These are phyloP conservation scores for Pythium pyrilobum DNA, from an alignment of 352 stramenopile genomes.

Conservation along the genomic window DNA sequence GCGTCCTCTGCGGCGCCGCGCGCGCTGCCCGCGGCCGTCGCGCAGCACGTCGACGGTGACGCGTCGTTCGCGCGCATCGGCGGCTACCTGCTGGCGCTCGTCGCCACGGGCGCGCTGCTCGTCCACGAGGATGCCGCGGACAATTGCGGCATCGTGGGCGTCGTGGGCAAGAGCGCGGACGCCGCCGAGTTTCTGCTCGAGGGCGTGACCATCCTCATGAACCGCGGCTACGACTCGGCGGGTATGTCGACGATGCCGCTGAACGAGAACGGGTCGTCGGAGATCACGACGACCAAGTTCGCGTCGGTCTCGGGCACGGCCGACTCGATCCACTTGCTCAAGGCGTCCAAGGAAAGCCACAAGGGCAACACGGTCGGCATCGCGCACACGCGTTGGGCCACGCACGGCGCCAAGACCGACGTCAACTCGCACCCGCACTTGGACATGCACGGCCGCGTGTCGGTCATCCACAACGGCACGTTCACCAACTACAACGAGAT, in stretches of 20 bases:
- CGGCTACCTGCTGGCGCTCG: conserved; percentile 16
- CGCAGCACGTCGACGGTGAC: conserved; percentile 6
- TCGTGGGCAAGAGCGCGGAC: conserved; percentile 61
- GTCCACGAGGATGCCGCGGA: conserved; percentile 21
- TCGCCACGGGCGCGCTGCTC: conserved; percentile 16
- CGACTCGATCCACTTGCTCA: conserved; percentile 90
- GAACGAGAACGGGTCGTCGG: conserved; percentile 26
- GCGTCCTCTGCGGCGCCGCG: neutral
- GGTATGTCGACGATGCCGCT: conserved; percentile 92
- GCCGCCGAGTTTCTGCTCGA: conserved; percentile 81
- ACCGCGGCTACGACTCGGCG: conserved; percentile 97
- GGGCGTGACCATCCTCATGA: conserved; percentile 87
- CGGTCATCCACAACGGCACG: conserved; percentile 98
- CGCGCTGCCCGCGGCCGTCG: neutral
- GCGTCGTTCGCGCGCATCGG: conserved; percentile 8
- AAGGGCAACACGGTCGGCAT: conserved; percentile 93
- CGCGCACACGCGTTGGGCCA: conserved; percentile 99
- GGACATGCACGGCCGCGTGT: conserved; percentile 91
- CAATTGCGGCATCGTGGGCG: conserved; percentile 75
- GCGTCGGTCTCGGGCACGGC: conserved; percentile 88
- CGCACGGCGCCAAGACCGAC: conserved; percentile 97
- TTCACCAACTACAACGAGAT: conserved; percentile 97
- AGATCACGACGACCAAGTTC: conserved; percentile 93
- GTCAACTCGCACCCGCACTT: conserved; percentile 98
- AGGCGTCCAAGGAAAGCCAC: conserved; percentile 69